Evolutionary conservation across 345 rosid genomes (phyloP).

Genomic region (Tarenaya hassleriana): DNA sequence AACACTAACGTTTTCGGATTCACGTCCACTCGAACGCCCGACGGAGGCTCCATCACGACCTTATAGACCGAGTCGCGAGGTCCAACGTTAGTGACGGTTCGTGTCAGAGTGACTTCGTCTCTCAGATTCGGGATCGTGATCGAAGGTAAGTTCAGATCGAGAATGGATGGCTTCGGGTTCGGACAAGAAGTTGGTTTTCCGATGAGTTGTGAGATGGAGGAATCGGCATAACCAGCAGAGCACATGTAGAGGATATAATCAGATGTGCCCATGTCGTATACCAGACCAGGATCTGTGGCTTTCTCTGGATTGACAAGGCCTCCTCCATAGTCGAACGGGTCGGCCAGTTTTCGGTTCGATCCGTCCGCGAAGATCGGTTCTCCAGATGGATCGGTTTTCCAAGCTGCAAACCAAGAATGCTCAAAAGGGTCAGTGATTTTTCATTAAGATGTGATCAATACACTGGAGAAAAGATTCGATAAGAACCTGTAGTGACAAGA

Average conservation of each 20-base stretch:
- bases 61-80: constrained; percentile 32
- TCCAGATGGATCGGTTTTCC: constrained; percentile 40
- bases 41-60: constrained; percentile 32
- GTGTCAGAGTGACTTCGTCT: constrained; percentile 32
- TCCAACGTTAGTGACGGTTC: constrained; percentile 52
- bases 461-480: no score
- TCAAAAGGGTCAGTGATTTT: no score
- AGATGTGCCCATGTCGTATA: constrained; percentile 30
- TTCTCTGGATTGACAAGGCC: constrained; percentile 41
- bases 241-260: no score
- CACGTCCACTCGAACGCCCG: constrained; percentile 36
- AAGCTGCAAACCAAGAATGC: no score
- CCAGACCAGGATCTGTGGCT: constrained; percentile 40
- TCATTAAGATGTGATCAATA: no score
- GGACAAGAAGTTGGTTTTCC: constrained; percentile 26
- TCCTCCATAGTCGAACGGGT: constrained; percentile 42
- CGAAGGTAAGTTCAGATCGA: no score
- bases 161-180: constrained; percentile 21
- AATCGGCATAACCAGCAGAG: constrained; percentile 30
- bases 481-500: constrained; percentile 43
- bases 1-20: constrained; percentile 40
- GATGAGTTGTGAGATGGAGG: constrained; percentile 33
- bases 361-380: constrained; percentile 40
- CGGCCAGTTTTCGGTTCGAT: constrained; percentile 36
- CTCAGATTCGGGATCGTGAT: constrained; percentile 40